These are phyloP conservation scores for Blumeria graminis DNA, from an alignment of 2,329 filamentous ascomycete species.

Conservation along the genomic window DNA sequence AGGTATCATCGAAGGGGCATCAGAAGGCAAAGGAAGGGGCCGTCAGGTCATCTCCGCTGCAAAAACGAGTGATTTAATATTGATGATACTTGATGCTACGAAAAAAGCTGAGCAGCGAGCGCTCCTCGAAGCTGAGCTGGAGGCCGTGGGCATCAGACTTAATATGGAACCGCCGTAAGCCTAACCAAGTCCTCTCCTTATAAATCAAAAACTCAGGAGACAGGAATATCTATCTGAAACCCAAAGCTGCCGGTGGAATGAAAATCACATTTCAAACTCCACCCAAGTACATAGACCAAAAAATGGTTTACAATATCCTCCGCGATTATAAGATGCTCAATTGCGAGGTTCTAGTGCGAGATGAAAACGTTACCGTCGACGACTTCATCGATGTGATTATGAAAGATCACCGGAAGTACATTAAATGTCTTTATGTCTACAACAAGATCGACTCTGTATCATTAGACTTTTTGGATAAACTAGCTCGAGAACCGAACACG, in stretches of 20 bases:
- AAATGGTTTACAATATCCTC: constrained; percentile 93
- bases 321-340: constrained; percentile 98
- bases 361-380: constrained; percentile 88
- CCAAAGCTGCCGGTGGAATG: constrained; percentile 90
- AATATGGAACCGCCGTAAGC: constrained; percentile 74
- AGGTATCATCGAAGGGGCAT: constrained; percentile 90
- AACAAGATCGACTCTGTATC: constrained; percentile 97
- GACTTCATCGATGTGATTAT: constrained; percentile 99
- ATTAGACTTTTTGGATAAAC: constrained; percentile 73
- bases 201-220: not conserved
- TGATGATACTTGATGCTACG: constrained; percentile 93
- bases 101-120: constrained; percentile 87
- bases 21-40: constrained; percentile 87
- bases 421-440: constrained; percentile 85
- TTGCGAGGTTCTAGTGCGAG: constrained; percentile 82
- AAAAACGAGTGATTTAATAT: constrained; percentile 90
- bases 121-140: constrained; percentile 72
- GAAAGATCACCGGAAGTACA: constrained; percentile 97
- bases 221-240: constrained; percentile 91
- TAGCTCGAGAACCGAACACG: constrained; percentile 81
- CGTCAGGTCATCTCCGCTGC: constrained; percentile 92
- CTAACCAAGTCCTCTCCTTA: not conserved
- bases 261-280: constrained; percentile 89
- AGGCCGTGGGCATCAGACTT: constrained; percentile 81
- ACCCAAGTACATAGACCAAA: constrained; percentile 82